Conservation (phyloP, 2,329 filamentous ascomycete species). For the Penicillium fuscoglaucum region DNA sequence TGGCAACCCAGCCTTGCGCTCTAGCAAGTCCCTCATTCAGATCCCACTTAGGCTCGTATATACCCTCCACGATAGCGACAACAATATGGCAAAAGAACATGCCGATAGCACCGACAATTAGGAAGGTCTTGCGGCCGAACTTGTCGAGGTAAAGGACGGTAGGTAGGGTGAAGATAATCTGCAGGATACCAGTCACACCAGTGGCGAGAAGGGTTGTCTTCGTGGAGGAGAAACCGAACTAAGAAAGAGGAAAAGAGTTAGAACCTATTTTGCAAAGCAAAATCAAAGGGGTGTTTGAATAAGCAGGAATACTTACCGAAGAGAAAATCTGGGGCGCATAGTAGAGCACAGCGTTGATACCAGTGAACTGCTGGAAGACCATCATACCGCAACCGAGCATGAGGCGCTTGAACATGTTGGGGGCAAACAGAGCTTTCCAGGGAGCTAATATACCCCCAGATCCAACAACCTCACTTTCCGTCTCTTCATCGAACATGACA, state of each 20-base stretch:
- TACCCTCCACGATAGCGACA: slow-evolving; percentile 53
- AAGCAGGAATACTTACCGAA: neutral
- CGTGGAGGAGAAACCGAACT: slow-evolving; percentile 28
- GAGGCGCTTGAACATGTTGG: slow-evolving; percentile 32
- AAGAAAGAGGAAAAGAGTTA: neutral
- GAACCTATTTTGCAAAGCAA: neutral
- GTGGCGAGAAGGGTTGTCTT: slow-evolving; percentile 29
- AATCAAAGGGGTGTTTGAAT: neutral
- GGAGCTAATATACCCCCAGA: slow-evolving; percentile 21
- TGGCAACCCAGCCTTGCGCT: slow-evolving; percentile 68
- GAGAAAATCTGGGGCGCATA: slow-evolving; percentile 38
- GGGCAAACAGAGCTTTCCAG: slow-evolving; percentile 32
- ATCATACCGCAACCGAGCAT: slow-evolving; percentile 32
- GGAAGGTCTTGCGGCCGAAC: slow-evolving; percentile 40
- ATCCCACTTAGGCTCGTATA: slow-evolving; percentile 59
- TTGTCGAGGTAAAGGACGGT: slow-evolving; percentile 40
- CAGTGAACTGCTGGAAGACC: slow-evolving; percentile 52
- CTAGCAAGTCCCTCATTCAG: slow-evolving; percentile 42
- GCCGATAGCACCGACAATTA: slow-evolving; percentile 57
- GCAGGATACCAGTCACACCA: slow-evolving; percentile 32
- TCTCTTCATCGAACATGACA: slow-evolving; percentile 73
- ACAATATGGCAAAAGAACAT: slow-evolving; percentile 73
- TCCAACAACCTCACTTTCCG: slow-evolving; percentile 53
- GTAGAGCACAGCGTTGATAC: slow-evolving; percentile 48
- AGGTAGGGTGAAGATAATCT: slow-evolving; percentile 41